Evolutionary conservation across 208 protist genomes (phyloP).

Genomic region (Trichomonas gallinae): DNA sequence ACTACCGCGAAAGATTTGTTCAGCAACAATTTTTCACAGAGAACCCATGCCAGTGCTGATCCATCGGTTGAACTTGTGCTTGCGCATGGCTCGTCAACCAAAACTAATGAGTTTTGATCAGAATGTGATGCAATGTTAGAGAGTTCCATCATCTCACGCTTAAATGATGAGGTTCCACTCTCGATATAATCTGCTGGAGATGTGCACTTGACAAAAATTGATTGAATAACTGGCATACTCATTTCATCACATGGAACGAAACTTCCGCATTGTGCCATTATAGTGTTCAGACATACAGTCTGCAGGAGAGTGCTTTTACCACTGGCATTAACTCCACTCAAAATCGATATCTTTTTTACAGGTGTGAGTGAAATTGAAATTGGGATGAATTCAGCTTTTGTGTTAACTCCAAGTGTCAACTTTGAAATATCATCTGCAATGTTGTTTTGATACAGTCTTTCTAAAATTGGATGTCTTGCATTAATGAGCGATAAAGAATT

Average conservation of each 20-base stretch:
- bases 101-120: neutral
- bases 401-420: neutral
- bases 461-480: neutral
- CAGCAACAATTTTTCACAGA: neutral
- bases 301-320: neutral
- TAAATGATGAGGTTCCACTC: neutral
- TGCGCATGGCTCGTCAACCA: neutral
- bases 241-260: neutral
- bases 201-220: neutral
- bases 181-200: neutral
- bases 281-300: neutral
- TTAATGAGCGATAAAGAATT: neutral
- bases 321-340: neutral
- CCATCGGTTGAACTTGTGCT: neutral
- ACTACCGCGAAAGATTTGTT: neutral
- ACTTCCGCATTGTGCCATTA: neutral
- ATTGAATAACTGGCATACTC: neutral
- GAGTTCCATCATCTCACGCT: neutral
- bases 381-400: neutral
- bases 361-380: neutral
- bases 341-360: neutral
- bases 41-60: neutral
- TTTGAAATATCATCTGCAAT: neutral
- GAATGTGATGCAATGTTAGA: neutral
- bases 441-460: neutral